Evolutionary conservation across 78 protist genomes (phyloP).

Genomic region (Cavenderia fasciculata): DNA sequence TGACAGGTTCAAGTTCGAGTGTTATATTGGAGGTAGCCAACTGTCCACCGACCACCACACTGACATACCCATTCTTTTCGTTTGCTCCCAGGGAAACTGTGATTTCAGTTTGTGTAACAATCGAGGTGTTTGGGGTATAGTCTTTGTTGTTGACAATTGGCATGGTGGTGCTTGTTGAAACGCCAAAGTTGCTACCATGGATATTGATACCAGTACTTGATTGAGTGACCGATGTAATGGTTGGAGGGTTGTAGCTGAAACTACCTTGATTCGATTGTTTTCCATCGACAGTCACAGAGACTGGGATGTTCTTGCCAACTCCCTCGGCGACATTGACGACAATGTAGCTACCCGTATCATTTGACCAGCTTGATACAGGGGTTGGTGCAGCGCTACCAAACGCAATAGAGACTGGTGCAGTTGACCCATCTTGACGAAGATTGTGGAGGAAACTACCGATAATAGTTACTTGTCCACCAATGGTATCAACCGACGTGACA

Average conservation of each 20-base stretch:
- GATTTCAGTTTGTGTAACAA: neutral
- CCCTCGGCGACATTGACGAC: neutral
- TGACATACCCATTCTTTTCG: neutral
- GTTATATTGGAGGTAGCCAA: neutral
- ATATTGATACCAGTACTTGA: neutral
- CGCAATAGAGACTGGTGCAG: neutral
- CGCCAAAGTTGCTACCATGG: conserved; percentile 14
- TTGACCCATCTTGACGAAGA: neutral
- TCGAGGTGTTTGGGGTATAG: neutral
- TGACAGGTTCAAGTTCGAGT: neutral
- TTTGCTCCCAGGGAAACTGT: neutral
- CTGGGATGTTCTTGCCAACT: neutral
- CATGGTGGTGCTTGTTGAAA: neutral
- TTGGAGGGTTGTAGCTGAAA: neutral
- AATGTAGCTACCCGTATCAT: neutral
- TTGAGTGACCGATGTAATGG: neutral
- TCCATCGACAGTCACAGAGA: neutral
- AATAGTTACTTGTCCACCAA: neutral
- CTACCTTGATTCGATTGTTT: neutral
- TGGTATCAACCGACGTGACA: neutral
- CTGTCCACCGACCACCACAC: neutral
- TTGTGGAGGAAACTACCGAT: neutral
- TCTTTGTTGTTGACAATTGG: neutral
- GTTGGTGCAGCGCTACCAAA: neutral
- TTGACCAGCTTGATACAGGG: neutral